These are phyloP conservation scores for Ceratocystis diversiconidia DNA, from an alignment of 2,329 filamentous ascomycete genomes.

Conservation along the genomic window DNA sequence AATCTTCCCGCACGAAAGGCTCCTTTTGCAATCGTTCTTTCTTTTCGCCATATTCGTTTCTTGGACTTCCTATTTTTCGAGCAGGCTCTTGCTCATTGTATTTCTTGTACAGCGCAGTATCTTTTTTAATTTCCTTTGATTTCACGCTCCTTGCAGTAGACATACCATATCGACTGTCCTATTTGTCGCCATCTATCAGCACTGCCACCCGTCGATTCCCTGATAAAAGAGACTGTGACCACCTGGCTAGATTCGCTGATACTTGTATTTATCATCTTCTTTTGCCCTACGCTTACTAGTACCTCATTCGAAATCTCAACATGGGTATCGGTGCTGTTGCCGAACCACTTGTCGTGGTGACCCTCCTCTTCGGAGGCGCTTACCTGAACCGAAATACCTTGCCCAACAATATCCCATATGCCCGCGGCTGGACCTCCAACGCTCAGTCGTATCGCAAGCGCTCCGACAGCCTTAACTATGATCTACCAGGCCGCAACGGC, in stretches of 20 bases:
- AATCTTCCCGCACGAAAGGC: neutral
- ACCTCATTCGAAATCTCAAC: conserved; percentile 7
- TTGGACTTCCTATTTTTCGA: conserved; percentile 1
- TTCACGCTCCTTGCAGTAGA: neutral
- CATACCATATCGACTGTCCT: neutral
- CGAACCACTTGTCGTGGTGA: conserved; percentile 31
- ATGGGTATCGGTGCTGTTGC: conserved; percentile 31
- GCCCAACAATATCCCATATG: conserved; percentile 17
- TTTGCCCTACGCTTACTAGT: neutral
- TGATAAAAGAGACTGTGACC: neutral
- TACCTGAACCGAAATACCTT: conserved; percentile 30
- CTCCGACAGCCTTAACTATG: conserved; percentile 19
- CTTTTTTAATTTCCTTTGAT: conserved; percentile 3
- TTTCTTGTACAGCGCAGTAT: conserved; percentile 5
- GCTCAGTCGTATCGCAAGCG: conserved; percentile 18
- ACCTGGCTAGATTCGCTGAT: neutral
- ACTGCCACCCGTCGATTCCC: neutral
- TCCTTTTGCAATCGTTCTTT: neutral
- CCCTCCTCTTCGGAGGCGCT: conserved; percentile 31
- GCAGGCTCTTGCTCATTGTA: neutral
- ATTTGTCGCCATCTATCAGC: neutral
- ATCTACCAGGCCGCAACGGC: conserved; percentile 4
- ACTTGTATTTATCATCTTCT: neutral
- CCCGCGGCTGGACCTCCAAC: conserved; percentile 16
- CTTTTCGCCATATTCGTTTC: neutral